Conservation (phyloP, 106 monocot species). For the Dioscorea alata region DNA sequence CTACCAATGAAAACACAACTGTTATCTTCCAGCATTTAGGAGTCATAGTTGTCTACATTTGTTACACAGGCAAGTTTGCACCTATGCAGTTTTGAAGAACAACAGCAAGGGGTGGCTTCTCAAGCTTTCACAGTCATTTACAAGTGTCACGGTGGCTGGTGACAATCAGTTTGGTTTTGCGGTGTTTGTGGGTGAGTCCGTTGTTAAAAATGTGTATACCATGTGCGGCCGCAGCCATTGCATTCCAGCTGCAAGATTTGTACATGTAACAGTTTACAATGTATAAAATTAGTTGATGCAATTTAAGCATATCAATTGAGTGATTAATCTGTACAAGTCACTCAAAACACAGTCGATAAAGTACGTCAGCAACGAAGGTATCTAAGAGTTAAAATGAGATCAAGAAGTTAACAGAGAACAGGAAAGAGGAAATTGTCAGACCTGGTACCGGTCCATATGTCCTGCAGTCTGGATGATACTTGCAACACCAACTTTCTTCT, state of each 20-base stretch:
- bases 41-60: constrained; percentile 45
- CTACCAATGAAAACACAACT: no score
- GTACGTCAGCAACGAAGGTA: not conserved
- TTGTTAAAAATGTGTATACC: constrained; percentile 74
- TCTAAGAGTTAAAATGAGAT: no score
- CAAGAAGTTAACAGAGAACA: not conserved
- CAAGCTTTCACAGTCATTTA: constrained; percentile 9
- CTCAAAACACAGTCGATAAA: not conserved
- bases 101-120: constrained; percentile 43
- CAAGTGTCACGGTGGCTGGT: constrained; percentile 73
- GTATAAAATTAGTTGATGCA: not conserved
- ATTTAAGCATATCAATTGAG: not conserved
- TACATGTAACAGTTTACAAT: not conserved
- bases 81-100: constrained; percentile 46
- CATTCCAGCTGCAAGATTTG: constrained; percentile 61
- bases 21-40: constrained; percentile 31
- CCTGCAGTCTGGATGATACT: constrained; percentile 87
- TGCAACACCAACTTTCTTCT: constrained; percentile 83
- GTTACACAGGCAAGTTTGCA: constrained; percentile 50
- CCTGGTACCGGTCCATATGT: constrained; percentile 90
- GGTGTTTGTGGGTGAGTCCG: constrained; percentile 40
- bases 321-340: no score
- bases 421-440: constrained; percentile 5
- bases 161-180: constrained; percentile 69
- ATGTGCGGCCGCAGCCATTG: constrained; percentile 63